A percentile compares a stretch with the other conserved stretches of the same genome.
phyloP scores from a whole-genome alignment of 768 basidiomycete species.

The Russula vinacea region DNA sequence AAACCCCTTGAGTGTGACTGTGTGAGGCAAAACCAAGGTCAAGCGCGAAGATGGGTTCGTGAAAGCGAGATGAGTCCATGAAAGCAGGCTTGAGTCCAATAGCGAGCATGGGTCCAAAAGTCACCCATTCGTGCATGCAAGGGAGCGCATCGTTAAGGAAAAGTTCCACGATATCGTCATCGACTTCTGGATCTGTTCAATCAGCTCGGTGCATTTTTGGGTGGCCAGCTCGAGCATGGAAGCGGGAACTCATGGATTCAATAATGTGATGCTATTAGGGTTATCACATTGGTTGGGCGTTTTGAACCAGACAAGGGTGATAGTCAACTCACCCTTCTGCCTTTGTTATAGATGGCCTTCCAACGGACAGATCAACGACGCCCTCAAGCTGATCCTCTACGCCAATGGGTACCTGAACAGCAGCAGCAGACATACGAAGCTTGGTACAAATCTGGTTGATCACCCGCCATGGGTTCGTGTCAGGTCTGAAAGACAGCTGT shows the following conservation, averaged over 20 bases:
- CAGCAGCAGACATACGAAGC: conserved; percentile 90
- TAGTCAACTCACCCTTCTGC: conserved; percentile 75
- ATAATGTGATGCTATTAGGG: conserved; percentile 61
- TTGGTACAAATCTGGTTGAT: conserved; percentile 89
- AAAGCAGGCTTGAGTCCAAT: no score
- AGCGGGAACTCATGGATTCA: conserved; percentile 82
- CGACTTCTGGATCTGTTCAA: conserved; percentile 94
- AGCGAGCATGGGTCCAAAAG: no score
- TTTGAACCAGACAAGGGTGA: not conserved
- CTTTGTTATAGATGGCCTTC: conserved; percentile 94
- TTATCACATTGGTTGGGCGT: not conserved
- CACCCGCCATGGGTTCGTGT: conserved; percentile 96
- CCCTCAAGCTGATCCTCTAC: conserved; percentile 82
- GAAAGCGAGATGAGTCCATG: no score
- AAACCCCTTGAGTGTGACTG: no score
- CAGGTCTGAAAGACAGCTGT: conserved; percentile 55
- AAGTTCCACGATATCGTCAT: conserved; percentile 88
- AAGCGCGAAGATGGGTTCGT: no score
- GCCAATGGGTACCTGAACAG: conserved; percentile 95
- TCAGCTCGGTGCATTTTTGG: conserved; percentile 83
- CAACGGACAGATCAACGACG: conserved; percentile 92
- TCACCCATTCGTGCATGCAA: no score
- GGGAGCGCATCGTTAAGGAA: conserved; percentile 83
- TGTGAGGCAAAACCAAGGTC: no score
- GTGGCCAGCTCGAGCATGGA: conserved; percentile 69